phyloP scores from a whole-genome alignment of 73 alveolate species.

The Symbiodinium pilosum region DNA sequence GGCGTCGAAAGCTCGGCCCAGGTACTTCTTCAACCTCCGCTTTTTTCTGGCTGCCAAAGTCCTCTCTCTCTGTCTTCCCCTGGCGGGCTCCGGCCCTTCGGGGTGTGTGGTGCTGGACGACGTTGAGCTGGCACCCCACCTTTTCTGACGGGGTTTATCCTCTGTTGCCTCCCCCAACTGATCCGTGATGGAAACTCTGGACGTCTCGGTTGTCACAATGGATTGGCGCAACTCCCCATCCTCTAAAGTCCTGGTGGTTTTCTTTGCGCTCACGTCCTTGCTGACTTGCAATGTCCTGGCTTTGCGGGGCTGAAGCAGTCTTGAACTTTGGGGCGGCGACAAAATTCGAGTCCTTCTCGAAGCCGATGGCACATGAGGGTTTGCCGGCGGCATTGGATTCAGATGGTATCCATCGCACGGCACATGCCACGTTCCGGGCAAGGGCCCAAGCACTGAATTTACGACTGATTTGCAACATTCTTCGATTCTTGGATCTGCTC shows the following conservation, averaged over 20 bases:
- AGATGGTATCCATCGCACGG: slow-evolving; percentile 34
- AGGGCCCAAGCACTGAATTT: not conserved
- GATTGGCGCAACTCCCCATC: not conserved
- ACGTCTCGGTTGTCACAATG: too few species aligned
- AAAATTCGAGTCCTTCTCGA: not conserved
- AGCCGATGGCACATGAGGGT: not conserved
- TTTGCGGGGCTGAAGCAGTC: too few species aligned
- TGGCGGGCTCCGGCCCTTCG: not conserved
- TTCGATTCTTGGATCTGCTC: not conserved
- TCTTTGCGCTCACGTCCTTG: not conserved
- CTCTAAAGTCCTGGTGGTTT: too few species aligned
- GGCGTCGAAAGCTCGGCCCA: not conserved
- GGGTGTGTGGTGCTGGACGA: not conserved
- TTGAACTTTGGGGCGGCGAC: too few species aligned
- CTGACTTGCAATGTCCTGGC: not conserved
- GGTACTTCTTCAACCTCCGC: not conserved
- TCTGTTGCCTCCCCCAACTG: too few species aligned
- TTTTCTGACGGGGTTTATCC: too few species aligned
- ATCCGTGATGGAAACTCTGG: too few species aligned
- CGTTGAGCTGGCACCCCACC: not conserved
- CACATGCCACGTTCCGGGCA: not conserved
- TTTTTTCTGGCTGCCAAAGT: not conserved
- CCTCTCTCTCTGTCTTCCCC: not conserved
- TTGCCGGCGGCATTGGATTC: slow-evolving; percentile 19
- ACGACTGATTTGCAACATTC: not conserved